A percentile compares a stretch with the other conserved stretches of the same genome.
These are phyloP conservation scores for Mycena leptocephala DNA, from an alignment of 768 basidiomycete genomes.

Conservation along the genomic window DNA sequence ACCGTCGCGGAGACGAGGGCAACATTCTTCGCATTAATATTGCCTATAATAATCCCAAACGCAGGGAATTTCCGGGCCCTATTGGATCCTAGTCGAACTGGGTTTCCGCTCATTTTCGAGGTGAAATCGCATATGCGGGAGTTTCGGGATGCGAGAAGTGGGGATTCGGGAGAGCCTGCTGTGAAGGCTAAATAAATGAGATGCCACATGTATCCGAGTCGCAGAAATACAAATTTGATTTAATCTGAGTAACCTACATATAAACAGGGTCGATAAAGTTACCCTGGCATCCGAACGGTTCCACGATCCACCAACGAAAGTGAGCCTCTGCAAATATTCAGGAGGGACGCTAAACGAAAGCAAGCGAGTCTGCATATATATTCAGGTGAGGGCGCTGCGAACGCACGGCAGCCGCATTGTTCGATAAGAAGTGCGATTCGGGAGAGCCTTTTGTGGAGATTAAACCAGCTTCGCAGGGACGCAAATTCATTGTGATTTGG, in stretches of 20 bases:
- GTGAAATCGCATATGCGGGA: no score
- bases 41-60: no score
- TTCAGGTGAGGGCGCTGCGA: neutral
- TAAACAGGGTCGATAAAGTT: neutral
- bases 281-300: neutral
- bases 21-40: no score
- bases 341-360: neutral
- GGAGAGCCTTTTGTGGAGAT: neutral
- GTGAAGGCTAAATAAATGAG: no score
- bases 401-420: neutral
- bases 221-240: no score
- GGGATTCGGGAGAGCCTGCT: no score
- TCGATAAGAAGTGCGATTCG: neutral
- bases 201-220: no score
- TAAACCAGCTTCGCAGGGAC: neutral
- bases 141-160: no score
- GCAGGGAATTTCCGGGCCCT: no score
- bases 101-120: no score
- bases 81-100: no score
- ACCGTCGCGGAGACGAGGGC: constrained; percentile 94
- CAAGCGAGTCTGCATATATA: neutral
- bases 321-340: neutral
- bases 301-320: neutral
- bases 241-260: no score
- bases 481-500: neutral